Conservation (phyloP, 169 alveolate species). For the Cryptosporidium viatorum region DNA sequence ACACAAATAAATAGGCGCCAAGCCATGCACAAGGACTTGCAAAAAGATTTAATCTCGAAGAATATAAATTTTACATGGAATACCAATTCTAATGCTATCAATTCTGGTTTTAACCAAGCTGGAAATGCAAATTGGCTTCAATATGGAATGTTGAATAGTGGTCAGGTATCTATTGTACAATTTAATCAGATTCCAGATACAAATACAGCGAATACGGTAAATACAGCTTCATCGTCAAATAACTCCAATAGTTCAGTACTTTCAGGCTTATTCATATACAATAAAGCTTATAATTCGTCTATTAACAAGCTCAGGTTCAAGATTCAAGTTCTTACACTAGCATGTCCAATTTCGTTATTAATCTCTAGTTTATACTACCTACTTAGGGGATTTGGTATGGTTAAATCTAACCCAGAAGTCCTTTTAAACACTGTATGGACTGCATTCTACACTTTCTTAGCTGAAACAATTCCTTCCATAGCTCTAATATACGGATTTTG, state of each 20-base stretch:
- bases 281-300: conserved; percentile 7
- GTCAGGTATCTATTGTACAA: background rate
- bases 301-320: conserved; percentile 23
- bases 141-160: background rate
- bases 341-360: conserved; percentile 39
- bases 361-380: background rate
- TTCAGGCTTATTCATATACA: background rate
- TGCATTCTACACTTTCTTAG: background rate
- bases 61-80: background rate
- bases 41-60: background rate
- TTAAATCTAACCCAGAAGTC: background rate
- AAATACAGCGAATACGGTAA: background rate
- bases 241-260: background rate
- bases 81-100: background rate
- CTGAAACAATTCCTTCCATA: conserved; percentile 18
- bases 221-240: background rate
- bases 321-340: conserved; percentile 34
- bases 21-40: conserved; percentile 7
- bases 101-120: background rate
- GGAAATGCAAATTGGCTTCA: background rate
- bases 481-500: conserved; percentile 55
- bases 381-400: background rate
- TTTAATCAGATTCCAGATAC: background rate
- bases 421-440: background rate
- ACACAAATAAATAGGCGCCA: conserved; percentile 41